Evolutionary conservation across 441 rosid genomes (phyloP), one percentile per base, ranked within the genome.

Genomic region (Metrosideros polymorpha): DNA sequence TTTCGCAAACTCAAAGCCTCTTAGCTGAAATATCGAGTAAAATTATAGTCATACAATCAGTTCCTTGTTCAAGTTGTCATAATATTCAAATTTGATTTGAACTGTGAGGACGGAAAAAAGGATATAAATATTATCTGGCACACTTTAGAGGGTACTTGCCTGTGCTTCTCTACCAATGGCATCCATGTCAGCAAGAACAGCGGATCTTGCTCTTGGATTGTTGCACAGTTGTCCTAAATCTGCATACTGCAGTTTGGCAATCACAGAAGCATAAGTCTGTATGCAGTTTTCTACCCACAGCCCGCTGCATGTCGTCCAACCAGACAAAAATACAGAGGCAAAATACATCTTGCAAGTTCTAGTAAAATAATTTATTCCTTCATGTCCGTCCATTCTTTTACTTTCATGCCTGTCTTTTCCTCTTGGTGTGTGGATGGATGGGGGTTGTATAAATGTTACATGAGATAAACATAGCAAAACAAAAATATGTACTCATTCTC

Each of bases 1-100:
- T 89, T 98, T 96, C 43, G 92, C 99, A 89, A 95, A 96, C 93
- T 98, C 99, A 35, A 98, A 98, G 84, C 99, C 99, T 92, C 99
- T 92, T 89, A 98, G 91, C 99, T 98, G 98, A 88, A 86, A 27
- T 29, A 56, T 29, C 53, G 66, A 54, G 27, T 54, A 12, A 71
- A 54, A 82, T 42, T 55, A 42, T 49, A 24, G 45, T 51, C 57
- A 14, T 49, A 53, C 35, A 12, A 75, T 75, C 82, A 75, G 29
- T 75, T 75, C n/a, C 8, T 42, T 75, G 82, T 75, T 75, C 82
- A 71, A 32, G 85, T 17, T 32, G 63, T 61, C 39, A 59, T 8
- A 22, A 30, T 17, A 43, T 39, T 24, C 47, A 43, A 39, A 39
- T 47, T 29, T 32, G 66, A 61, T 79, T 63, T 49, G 49, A 61